These are phyloP conservation scores for Oryza coarctata DNA, from an alignment of 176 grass and related monocot genomes.

Conservation along the genomic window DNA sequence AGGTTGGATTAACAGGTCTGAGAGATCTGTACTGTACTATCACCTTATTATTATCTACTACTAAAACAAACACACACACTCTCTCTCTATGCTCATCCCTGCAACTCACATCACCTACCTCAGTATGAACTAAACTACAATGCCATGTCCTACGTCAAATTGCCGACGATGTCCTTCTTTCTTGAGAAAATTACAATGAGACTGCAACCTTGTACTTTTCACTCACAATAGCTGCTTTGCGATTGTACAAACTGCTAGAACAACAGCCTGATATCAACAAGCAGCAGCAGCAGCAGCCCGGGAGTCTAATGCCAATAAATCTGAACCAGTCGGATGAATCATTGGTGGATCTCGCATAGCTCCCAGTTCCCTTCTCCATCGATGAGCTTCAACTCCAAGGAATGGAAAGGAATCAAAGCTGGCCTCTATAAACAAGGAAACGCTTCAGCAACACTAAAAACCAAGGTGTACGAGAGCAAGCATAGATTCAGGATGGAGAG, in stretches of 20 bases:
- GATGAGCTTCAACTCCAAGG: slow-evolving; percentile 88
- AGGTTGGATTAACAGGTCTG: no score
- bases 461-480: not conserved
- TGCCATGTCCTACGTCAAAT: not conserved
- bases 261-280: not conserved
- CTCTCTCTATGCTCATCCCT: not conserved
- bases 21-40: not conserved
- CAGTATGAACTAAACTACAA: slow-evolving; percentile 10
- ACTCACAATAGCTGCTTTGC: not conserved
- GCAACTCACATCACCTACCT: not conserved
- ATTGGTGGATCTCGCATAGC: slow-evolving; percentile 66
- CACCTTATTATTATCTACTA: not conserved
- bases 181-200: not conserved
- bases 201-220: not conserved
- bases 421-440: slow-evolving; percentile 58
- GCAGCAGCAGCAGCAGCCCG: not conserved
- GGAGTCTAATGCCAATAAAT: slow-evolving; percentile 8
- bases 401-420: slow-evolving; percentile 88
- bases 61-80: not conserved
- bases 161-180: not conserved
- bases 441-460: slow-evolving; percentile 21
- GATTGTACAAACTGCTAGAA: not conserved
- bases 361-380: slow-evolving; percentile 97
- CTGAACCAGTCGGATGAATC: slow-evolving; percentile 1
- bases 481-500: not conserved